Evolutionary conservation across 306 rosid species (phyloP), one percentile per base, ranked within the genome.

Genomic region (Quercus berberidifolia): DNA sequence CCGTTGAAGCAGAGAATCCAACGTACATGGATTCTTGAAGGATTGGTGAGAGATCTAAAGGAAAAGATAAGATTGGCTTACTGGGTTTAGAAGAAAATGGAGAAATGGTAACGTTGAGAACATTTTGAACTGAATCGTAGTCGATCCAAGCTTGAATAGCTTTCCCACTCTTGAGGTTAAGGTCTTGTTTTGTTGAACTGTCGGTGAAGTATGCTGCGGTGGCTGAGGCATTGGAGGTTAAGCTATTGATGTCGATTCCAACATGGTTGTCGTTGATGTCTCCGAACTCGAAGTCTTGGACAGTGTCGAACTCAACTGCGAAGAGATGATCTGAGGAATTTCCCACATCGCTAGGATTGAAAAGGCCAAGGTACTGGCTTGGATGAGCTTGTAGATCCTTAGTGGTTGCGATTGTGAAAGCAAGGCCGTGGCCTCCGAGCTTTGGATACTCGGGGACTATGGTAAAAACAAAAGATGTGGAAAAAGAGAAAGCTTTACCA

Each of bases 1-100:
- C 98, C 3, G 97, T 93, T 4, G 98, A 91, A 26, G 97, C 93
- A 26, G 98, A 93, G 78, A 93, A 93, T 19, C 98, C 98, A 75
- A 91, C 93, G 57, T 83, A 93, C 98, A 93, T 91, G 23, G 38
- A 79, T 17, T 93, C 92, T 26, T 74, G 72, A 33, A 93, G 20
- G 76, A 87, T 59, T 0, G 82, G 84, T 4, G 97, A 86, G 18
- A 93, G 89, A 85, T 93, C 93, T 64, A 90, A 56, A 14, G 55
- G 33, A 57, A 80, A 83, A 15, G 97, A 83, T 65, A 93, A 57
- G 43, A 89, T 80, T 54, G 93, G 88, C n/a, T 31, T 81, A 41
- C 74, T 81, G 76, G 98, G 95, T 81, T 88, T 93, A 26, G 82
- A 15, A 46, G 97, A 86, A 54, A 68, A 68, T 0, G 87, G 90